Evolutionary conservation across 2,329 filamentous ascomycete species (phyloP), one percentile per base, ranked within the genome.

Genomic region (Ploettnerulaceae sp.): DNA sequence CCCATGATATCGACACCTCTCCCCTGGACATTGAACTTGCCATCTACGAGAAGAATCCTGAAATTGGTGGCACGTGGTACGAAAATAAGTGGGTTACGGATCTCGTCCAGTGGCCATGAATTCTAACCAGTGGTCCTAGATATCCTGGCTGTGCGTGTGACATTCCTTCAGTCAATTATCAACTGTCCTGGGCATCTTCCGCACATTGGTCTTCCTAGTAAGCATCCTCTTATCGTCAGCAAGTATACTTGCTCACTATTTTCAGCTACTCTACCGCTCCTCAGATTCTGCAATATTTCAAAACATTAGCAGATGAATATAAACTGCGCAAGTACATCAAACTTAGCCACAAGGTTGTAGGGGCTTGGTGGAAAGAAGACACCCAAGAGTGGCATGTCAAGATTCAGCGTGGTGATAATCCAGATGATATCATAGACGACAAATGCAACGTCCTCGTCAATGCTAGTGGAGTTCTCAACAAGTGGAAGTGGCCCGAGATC

Each of bases 141-240:
- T 81, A 80, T 51, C 76, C 76, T 0, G 76, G 76, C 9, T 77
- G 74, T 53, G 68, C 69, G 43, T 79, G 75, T 26, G 52, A 55
- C 38, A 55, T 53, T 25, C 52, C 48, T 21, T 50, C 48, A 17
- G 45, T 52, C 1, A 79, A 79, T 62, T 74, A 70, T 42, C 45
- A 51, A 15, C 40, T 47, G 17, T 47, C 36, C 9, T 49, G 37
- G 43, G 46, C 37, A 37, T 42, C 42, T 40, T 48, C 45, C 11
- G 22, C 45, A 14, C 20, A 44, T 7, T 49, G 46, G 46, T 15
- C 11, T 7, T 42, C 39, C 3, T 42, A 42, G 39, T 42, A 24
- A 34, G 39, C 24, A 20, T 40, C 8, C 7, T 3, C 8, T 15
- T 11, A n/a, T 31, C 6, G 28, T n/a, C n/a, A n/a, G n/a, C n/a